These are phyloP conservation scores for Stereum hirsutum DNA, from an alignment of 1,284 basidiomycete species.

Conservation along the genomic window DNA sequence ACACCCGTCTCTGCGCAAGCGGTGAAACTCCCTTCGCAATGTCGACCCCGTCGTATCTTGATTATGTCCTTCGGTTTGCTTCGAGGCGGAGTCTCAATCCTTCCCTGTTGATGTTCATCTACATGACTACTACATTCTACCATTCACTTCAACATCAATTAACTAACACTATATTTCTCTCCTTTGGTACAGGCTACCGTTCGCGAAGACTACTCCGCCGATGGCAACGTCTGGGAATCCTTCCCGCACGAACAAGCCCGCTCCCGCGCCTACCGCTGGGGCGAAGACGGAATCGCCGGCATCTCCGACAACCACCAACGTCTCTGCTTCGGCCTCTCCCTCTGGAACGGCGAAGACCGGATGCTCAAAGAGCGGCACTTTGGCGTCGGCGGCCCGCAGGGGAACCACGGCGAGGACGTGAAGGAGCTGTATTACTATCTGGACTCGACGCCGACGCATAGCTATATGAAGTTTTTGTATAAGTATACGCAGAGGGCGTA, in stretches of 20 bases:
- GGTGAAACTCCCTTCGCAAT: too few species aligned
- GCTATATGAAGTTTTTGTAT: constrained; percentile 99
- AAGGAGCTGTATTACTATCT: constrained; percentile 99
- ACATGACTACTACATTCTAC: neutral
- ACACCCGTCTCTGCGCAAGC: too few species aligned
- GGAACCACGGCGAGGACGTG: constrained; percentile 98
- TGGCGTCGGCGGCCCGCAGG: constrained; percentile 91
- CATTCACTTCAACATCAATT: neutral
- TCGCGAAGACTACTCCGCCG: constrained; percentile 93
- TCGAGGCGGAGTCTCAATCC: neutral
- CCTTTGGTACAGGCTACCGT: constrained; percentile 71
- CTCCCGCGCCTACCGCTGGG: constrained; percentile 95
- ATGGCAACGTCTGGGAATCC: constrained; percentile 96
- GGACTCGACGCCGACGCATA: constrained; percentile 96
- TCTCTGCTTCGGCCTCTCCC: constrained; percentile 81
- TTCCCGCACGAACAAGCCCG: constrained; percentile 95
- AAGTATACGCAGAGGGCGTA: constrained; percentile 92
- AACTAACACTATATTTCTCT: neutral
- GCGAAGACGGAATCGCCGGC: constrained; percentile 95
- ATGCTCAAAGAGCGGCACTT: constrained; percentile 97
- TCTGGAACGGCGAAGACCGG: constrained; percentile 94
- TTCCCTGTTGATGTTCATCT: neutral
- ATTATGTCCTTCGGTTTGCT: too few species aligned
- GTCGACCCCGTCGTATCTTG: too few species aligned
- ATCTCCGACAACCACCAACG: constrained; percentile 96